Conservation (phyloP, 1,139 yeast species). For the Lodderomyces elongisporus region DNA sequence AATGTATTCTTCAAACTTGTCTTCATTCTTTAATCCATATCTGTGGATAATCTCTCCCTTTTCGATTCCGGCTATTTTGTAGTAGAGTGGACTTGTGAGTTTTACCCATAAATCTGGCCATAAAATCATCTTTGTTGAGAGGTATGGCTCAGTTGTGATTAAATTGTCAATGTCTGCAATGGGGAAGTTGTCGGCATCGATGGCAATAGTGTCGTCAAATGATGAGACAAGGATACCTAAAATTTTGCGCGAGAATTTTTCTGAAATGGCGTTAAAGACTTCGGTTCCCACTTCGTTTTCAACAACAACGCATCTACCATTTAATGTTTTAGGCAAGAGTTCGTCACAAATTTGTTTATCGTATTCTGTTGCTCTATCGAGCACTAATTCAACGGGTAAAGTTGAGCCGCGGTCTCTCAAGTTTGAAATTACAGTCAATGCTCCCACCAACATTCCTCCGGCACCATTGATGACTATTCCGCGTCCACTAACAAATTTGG, state of each 20-base stretch:
- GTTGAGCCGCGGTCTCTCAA: conserved; percentile 29
- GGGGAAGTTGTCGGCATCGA: conserved; percentile 36
- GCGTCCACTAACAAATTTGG: conserved; percentile 23
- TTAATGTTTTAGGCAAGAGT: conserved; percentile 22
- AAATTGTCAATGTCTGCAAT: conserved; percentile 28
- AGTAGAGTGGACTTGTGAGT: conserved; percentile 30
- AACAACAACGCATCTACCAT: conserved; percentile 29
- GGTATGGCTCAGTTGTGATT: conserved; percentile 22
- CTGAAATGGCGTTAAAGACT: conserved; percentile 15
- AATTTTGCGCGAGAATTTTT: conserved; percentile 27
- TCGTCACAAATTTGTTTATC: conserved; percentile 28
- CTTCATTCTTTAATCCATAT: conserved; percentile 27
- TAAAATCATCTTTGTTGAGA: conserved; percentile 26
- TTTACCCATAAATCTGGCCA: conserved; percentile 42
- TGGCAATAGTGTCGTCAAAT: conserved; percentile 29
- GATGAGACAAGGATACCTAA: conserved; percentile 31
- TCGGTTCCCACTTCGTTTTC: conserved; percentile 24
- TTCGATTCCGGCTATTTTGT: conserved; percentile 29
- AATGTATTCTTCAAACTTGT: conserved; percentile 19
- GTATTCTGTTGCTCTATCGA: conserved; percentile 22
- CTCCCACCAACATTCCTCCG: conserved; percentile 24
- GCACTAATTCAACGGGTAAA: conserved; percentile 33
- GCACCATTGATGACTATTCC: conserved; percentile 36
- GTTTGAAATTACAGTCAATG: conserved; percentile 28
- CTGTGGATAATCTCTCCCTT: conserved; percentile 28